Evolutionary conservation across 2,329 filamentous ascomycete species (phyloP), one percentile per base, ranked within the genome.

Genomic region (Venturia carpophila): DNA sequence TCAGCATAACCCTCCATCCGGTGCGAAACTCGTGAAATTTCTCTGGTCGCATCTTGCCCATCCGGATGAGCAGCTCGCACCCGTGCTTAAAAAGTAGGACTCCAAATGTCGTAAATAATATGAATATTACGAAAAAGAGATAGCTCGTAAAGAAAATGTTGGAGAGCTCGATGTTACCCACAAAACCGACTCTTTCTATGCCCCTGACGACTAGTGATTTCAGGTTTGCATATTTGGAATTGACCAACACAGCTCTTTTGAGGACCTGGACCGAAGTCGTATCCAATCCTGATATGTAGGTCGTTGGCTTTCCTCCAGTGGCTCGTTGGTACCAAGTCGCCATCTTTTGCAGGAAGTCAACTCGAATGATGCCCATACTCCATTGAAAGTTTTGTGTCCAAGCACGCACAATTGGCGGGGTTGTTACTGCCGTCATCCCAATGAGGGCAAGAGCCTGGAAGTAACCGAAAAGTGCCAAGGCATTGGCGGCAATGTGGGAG

Each of bases 351-450:
- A 96, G 84, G 75, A 96, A 97, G 21, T 81, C 82, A 52, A 96
- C 83, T 63, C 85, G 84, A 71, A 97, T 96, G 71, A 97, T 92
- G 70, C 93, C 93, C 90, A 97, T 94, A 72, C 89, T 95, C 93
- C 93, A 97, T 74, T 95, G 90, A 79, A 97, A 97, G 78, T 97
- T 93, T 78, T 97, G 92, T 1, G 92, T 96, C 93, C 93, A 97
- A 0, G 92, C 84, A 71, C 90, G 84, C 64, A 96, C 93, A 67
- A 96, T 90, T 0, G 93, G 93, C 7, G 93, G 93, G 64, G 96
- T 83, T 60, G 83, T 81, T 15, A 97, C 88, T 24, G 88, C 85
- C 65, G 88, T 90, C 76, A 97, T 87, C 68, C 92, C 92, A 71
- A 96, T 82, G 6, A 64, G 30, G 3, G 63, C 63, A 77, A 96